Base-by-base conservation (phyloP, 1,284 basidiomycete species). In the Cryptococcus jaspeensis region DNA sequence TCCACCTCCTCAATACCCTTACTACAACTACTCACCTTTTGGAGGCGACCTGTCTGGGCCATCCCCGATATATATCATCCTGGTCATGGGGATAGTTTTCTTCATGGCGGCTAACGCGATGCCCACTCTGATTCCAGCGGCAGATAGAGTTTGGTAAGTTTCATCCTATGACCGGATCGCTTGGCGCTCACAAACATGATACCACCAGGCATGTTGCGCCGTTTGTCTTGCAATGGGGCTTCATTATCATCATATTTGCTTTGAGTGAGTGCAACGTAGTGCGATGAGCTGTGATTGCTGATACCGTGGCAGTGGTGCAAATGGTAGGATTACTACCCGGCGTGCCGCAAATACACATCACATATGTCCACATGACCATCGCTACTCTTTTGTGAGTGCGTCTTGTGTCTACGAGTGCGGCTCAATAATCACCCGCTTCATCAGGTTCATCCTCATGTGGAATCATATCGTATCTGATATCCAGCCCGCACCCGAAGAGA, bases 391-490 rank as follows among this genome's bases (percentile, higher is more conserved):
- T 72, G 70, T 69, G 42, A 48, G 66, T 55, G 11, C 37, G 23
- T n/a, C 47, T n/a, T 15, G 11, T 15, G 11, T 40, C 18, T 25
- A 15, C 20, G n/a, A 22, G 16, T n/a, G 13, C 8, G 12, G n/a
- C 37, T 37, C 39, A 12, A 9, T 4, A 32, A 25, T 46, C n/a
- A 42, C 4, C 16, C 48, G 16, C 32, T 48, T 52, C 13, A 38
- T n/a, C 22, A 71, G 69, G 6, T 71, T 73, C 58, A 58, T 69
- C 45, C 50, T 73, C 5, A 60, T 71, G 48, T 73, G 71, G 71
- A 73, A 73, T 49, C 63, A 68, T 8, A 58, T 63, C 43, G 57
- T 59, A 9, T 54, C 64, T 3, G 64, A 69, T 8, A 43, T 49
- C 15, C 53, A 51, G 15, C 49, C 37, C 22, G 50, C 50, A 16